phyloP scores from a whole-genome alignment of 768 basidiomycete genomes.

The Peribolospora kevripleyi region DNA sequence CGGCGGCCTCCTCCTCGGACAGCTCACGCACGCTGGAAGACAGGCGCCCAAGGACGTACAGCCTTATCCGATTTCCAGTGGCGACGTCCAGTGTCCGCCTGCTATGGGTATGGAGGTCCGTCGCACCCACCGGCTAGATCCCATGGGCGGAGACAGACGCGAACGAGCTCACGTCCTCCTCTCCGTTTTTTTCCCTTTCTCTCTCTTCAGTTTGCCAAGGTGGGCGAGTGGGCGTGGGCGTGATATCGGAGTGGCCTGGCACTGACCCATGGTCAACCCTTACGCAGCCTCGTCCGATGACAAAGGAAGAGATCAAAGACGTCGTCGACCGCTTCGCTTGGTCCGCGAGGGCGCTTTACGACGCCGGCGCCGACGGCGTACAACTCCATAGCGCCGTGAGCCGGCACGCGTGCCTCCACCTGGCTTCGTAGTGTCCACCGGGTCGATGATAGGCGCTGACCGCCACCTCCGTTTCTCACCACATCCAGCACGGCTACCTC shows the following conservation, averaged over 20 bases:
- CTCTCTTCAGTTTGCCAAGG: no score
- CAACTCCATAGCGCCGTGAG: background rate
- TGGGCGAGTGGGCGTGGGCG: no score
- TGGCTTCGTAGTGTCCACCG: no score
- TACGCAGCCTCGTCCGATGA: conserved; percentile 4
- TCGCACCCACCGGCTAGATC: no score
- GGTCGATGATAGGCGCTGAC: no score
- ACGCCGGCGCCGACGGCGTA: conserved; percentile 10
- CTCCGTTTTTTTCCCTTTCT: no score
- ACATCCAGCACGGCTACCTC: conserved; percentile 12
- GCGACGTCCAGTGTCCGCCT: conserved; percentile 12
- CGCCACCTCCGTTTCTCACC: no score
- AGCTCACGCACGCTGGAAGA: conserved; percentile 17
- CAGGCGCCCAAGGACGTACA: background rate
- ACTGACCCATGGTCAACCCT: no score
- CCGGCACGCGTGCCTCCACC: no score
- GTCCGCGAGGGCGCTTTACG: conserved; percentile 9
- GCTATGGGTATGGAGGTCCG: conserved; percentile 10
- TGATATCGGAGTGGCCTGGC: no score
- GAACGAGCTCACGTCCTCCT: no score
- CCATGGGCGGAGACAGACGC: no score
- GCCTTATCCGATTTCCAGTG: conserved; percentile 11
- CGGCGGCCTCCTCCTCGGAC: conserved; percentile 14
- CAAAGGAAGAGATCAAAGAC: conserved; percentile 23
- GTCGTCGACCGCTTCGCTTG: conserved; percentile 19